These are phyloP conservation scores for Hygrocybe punicea DNA, from an alignment of 768 basidiomycete species.

Conservation along the genomic window DNA sequence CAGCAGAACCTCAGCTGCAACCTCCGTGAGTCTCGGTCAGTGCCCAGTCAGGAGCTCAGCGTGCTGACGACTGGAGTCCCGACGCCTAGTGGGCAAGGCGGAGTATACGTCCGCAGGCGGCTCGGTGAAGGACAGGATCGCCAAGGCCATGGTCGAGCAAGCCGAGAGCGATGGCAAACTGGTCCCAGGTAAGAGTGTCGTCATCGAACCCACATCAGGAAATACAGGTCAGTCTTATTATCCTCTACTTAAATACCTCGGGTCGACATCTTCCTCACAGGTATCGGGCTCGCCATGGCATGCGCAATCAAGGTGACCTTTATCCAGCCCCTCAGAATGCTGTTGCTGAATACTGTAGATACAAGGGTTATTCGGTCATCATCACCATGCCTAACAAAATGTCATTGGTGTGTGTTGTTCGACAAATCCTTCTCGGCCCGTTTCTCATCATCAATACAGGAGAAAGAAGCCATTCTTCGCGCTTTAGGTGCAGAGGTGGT, in stretches of 20 bases:
- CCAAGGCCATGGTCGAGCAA: slow-evolving; percentile 93
- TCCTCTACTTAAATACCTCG: background rate
- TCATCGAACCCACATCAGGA: slow-evolving; percentile 94
- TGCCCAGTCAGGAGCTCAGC: too few relatives aligned
- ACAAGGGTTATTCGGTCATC: slow-evolving; percentile 85
- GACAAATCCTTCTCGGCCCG: background rate
- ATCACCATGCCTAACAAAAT: slow-evolving; percentile 94
- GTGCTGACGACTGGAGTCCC: background rate
- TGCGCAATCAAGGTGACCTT: slow-evolving; percentile 84
- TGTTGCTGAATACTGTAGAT: slow-evolving; percentile 73
- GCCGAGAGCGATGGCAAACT: slow-evolving; percentile 87
- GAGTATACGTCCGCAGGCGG: slow-evolving; percentile 92
- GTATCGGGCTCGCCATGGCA: slow-evolving; percentile 90
- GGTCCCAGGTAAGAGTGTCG: slow-evolving; percentile 80
- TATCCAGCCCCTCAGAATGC: slow-evolving; percentile 16
- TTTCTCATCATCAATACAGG: slow-evolving; percentile 37
- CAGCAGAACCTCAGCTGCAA: slow-evolving; percentile 83
- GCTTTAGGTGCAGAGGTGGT: slow-evolving; percentile 93
- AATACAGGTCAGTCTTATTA: slow-evolving; percentile 70
- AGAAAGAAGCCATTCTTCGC: slow-evolving; percentile 90
- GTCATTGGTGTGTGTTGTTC: slow-evolving; percentile 60
- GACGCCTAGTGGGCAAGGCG: slow-evolving; percentile 70
- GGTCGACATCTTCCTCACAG: slow-evolving; percentile 35
- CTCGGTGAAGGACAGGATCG: slow-evolving; percentile 94
- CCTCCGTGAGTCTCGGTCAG: slow-evolving; percentile 71